Conservation (phyloP, 768 basidiomycete species). For the Pleurotus djamor region DNA sequence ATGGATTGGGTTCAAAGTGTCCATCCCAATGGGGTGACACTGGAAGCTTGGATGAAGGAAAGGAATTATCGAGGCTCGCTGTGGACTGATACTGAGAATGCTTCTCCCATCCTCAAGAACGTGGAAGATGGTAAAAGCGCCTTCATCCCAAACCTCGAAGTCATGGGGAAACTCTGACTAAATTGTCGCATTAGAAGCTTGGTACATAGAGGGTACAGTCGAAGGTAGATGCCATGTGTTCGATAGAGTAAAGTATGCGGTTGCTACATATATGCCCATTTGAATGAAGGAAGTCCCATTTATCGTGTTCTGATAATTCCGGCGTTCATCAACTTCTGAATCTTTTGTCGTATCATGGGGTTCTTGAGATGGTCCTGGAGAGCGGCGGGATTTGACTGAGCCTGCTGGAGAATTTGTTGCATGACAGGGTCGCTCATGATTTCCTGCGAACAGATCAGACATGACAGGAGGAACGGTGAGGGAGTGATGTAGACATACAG, state of each 20-base stretch:
- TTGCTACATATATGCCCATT: neutral
- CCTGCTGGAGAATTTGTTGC: conserved; percentile 94
- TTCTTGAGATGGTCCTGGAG: conserved; percentile 98
- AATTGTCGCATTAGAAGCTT: neutral
- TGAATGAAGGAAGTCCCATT: conserved; percentile 12
- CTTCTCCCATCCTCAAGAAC: conserved; percentile 23
- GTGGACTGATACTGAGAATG: conserved; percentile 7
- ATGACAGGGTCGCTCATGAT: conserved; percentile 93
- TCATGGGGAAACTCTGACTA: conserved; percentile 5
- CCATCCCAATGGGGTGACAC: conserved; percentile 29
- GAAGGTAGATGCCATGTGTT: neutral
- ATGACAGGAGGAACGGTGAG: conserved; percentile 6
- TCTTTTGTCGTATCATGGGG: conserved; percentile 74
- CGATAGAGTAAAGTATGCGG: neutral
- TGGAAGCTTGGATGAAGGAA: conserved; percentile 40
- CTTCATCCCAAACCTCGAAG: conserved; percentile 18
- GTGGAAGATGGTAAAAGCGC: conserved; percentile 27
- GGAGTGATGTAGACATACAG: conserved; percentile 46
- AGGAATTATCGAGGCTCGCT: conserved; percentile 23
- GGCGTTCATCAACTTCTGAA: conserved; percentile 87
- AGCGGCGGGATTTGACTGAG: conserved; percentile 84
- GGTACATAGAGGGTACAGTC: neutral
- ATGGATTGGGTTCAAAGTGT: conserved; percentile 40
- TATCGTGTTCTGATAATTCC: conserved; percentile 90
- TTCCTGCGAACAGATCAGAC: conserved; percentile 33